Percentiles rank a stretch among this genome's conserved stretches.
Conservation (phyloP, 179 eudicot species). For the Beta lomatogona region DNA sequence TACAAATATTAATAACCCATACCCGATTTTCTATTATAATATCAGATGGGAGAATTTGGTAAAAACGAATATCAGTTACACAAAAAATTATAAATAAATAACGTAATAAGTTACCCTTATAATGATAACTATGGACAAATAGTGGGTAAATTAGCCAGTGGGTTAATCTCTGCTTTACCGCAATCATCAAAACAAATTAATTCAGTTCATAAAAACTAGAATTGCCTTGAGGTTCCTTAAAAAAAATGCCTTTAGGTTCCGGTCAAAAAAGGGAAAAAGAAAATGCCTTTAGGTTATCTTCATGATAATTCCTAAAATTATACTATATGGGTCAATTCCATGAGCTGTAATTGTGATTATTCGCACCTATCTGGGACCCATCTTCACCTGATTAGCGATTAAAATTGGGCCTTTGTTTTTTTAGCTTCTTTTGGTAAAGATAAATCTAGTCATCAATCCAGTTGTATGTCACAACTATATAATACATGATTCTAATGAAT, state of each 20-base stretch:
- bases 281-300: background rate
- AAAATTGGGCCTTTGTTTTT: background rate
- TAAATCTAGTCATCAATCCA: background rate
- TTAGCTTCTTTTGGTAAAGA: slow-evolving; percentile 12
- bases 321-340: background rate
- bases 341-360: slow-evolving; percentile 19
- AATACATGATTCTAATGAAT: background rate
- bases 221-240: background rate
- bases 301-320: background rate
- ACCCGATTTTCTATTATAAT: too few relatives aligned
- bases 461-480: slow-evolving; percentile 7
- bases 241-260: too few relatives aligned
- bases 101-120: too few relatives aligned
- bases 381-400: slow-evolving; percentile 17
- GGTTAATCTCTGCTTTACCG: background rate
- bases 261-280: too few relatives aligned
- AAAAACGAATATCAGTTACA: too few relatives aligned
- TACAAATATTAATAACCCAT: too few relatives aligned
- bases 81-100: too few relatives aligned
- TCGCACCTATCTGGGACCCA: slow-evolving; percentile 2
- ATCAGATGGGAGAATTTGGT: too few relatives aligned
- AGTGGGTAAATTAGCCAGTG: too few relatives aligned
- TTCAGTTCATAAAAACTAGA: background rate
- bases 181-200: background rate
- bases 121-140: too few relatives aligned